Conservation (phyloP, 208 protist species). For the Acanthamoeba culbertsoni region DNA sequence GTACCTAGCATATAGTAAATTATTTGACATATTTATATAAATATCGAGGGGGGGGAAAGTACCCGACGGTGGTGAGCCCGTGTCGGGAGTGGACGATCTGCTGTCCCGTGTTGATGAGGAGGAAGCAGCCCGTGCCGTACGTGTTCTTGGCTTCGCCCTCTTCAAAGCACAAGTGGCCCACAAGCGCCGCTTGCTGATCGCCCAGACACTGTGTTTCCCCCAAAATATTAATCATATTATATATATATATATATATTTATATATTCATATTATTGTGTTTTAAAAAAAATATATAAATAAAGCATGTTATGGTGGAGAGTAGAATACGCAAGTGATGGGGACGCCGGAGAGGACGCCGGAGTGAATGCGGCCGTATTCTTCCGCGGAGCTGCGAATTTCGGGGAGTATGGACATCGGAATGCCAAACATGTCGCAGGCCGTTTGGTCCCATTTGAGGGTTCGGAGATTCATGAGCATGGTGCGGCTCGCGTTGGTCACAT, state of each 20-base stretch:
- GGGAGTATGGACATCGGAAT: conserved; percentile 91
- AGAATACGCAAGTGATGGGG: conserved; percentile 65
- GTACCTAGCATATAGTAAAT: conserved; percentile 38
- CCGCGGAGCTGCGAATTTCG: conserved; percentile 83
- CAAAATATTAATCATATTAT: neutral
- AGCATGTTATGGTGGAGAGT: conserved; percentile 31
- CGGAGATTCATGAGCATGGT: conserved; percentile 98
- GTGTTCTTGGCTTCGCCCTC: conserved; percentile 95
- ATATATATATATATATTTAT: too few species aligned
- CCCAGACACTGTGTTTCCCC: conserved; percentile 91
- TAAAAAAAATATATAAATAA: too few species aligned
- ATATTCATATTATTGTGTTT: neutral
- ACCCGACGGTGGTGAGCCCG: conserved; percentile 95
- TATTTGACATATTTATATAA: conserved; percentile 59
- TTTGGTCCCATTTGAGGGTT: conserved; percentile 91
- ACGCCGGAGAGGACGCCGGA: conserved; percentile 71
- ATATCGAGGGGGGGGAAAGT: conserved; percentile 80
- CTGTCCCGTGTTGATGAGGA: conserved; percentile 96
- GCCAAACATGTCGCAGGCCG: conserved; percentile 83
- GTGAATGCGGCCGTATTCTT: conserved; percentile 78
- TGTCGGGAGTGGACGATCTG: conserved; percentile 85
- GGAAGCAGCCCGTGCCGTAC: conserved; percentile 98
- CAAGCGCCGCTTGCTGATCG: conserved; percentile 96
- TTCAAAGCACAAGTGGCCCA: conserved; percentile 94
- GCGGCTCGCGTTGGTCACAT: conserved; percentile 96